Conservation (phyloP, 2,329 filamentous ascomycete genomes). For the Thyridium curvatum region DNA sequence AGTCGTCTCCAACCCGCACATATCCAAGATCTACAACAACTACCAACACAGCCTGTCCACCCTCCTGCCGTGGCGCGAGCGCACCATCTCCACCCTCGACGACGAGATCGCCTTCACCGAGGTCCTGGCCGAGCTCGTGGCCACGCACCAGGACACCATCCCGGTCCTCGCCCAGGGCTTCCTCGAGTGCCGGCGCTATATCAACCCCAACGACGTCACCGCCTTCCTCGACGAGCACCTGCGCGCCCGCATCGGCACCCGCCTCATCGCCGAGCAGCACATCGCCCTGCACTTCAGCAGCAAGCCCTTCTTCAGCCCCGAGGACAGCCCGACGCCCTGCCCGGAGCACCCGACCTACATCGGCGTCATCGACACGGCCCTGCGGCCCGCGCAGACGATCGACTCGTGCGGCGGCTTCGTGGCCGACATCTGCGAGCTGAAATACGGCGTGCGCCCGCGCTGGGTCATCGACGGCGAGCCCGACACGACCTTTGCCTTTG, state of each 20-base stretch:
- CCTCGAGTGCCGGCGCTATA: conserved; percentile 87
- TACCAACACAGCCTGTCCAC: conserved; percentile 91
- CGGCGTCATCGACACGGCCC: conserved; percentile 83
- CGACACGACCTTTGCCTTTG: conserved; percentile 83
- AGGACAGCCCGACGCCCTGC: conserved; percentile 41
- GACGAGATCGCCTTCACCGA: conserved; percentile 90
- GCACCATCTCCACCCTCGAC: conserved; percentile 66
- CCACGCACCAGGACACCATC: conserved; percentile 92
- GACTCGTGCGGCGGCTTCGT: conserved; percentile 85
- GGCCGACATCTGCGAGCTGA: conserved; percentile 91
- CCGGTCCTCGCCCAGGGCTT: conserved; percentile 88
- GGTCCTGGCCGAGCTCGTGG: conserved; percentile 89
- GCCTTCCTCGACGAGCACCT: conserved; percentile 90
- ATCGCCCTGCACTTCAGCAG: conserved; percentile 74
- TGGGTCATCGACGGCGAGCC: conserved; percentile 80
- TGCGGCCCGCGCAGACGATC: conserved; percentile 76
- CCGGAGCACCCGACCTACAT: conserved; percentile 64
- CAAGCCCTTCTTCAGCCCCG: conserved; percentile 62
- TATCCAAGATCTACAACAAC: conserved; percentile 91
- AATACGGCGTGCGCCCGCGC: conserved; percentile 81
- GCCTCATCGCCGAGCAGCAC: conserved; percentile 93
- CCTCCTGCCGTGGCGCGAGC: conserved; percentile 72
- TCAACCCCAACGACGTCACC: conserved; percentile 76
- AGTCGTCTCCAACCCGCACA: conserved; percentile 95
- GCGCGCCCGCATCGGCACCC: conserved; percentile 86